Base-by-base conservation (phyloP, 2,329 filamentous ascomycete species). In the Aspergillus pseudoglaucus region DNA sequence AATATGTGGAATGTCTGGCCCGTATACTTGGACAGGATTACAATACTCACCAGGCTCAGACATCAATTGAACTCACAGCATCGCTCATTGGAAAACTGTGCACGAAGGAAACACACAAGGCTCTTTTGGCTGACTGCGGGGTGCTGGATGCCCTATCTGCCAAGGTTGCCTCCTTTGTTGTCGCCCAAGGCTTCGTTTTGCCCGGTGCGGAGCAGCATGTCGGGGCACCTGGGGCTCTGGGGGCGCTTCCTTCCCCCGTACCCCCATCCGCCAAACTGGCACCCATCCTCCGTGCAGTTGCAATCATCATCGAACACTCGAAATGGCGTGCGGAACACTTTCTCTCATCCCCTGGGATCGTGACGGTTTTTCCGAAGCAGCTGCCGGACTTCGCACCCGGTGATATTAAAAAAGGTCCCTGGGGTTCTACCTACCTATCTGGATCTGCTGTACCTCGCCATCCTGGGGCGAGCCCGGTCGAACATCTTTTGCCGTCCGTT, bases 101-200 rank as follows among this genome's bases (percentile, higher is more conserved):
- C 61, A 76, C 74, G 15, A 81, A 85, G 52, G 83, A 90, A 50
- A 71, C 71, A 9, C 83, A 93, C 52, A 88, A 87, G 66, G 79
- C 81, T 51, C 72, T 79, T n/a, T 71, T 97, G 47, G 80, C 87
- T 9, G 83, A 84, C 33, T 77, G 76, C 9, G 87, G 88, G 5
- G 77, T 95, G 22, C 73, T 97, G 30, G 88, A 95, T 67, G 80
- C 85, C 10, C 76, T 97, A 23, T 85, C 88, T 22, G 78, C 82
- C 4, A 84, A 84, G 55, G 70, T 97, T 49, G 88, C 81, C 45
- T 83, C 78, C 47, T 85, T 87, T 60, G 80, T 85, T 38, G 82
- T 87, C 2, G 75, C 79, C 5, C 77, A 83, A 51, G 85, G 85
- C 8, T 78, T 84, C 52, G 83, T 88, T n/a, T 67, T 87, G 32